These are phyloP conservation scores for Zygoascus hellenicus DNA, from an alignment of 1,139 yeast species.

Conservation along the genomic window DNA sequence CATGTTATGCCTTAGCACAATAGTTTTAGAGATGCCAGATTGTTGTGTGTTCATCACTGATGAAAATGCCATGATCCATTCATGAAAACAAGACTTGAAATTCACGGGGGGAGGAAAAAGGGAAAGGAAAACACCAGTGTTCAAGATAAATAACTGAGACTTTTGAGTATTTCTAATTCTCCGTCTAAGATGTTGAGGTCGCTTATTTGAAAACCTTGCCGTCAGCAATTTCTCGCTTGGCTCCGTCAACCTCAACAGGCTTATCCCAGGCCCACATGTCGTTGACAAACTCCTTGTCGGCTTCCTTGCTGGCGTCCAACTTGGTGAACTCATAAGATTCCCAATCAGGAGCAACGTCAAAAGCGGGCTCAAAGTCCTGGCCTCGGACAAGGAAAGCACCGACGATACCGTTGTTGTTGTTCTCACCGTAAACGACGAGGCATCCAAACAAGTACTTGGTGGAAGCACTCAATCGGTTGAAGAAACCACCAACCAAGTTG, in stretches of 20 bases:
- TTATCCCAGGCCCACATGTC: slow-evolving; percentile 86
- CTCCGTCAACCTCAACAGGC: slow-evolving; percentile 63
- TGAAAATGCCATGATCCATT: not conserved
- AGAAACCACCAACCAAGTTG: slow-evolving; percentile 98
- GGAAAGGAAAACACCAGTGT: not conserved
- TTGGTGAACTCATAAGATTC: slow-evolving; percentile 71
- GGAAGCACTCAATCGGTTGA: slow-evolving; percentile 89
- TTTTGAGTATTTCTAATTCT: not conserved
- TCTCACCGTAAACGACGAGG: slow-evolving; percentile 94
- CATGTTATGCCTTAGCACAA: slow-evolving; percentile 22
- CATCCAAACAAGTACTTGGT: slow-evolving; percentile 92
- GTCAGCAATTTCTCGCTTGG: slow-evolving; percentile 63
- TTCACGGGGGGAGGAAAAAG: not conserved
- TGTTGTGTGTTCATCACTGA: slow-evolving; percentile 24
- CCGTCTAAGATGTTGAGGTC: slow-evolving; percentile 1
- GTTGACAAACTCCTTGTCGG: slow-evolving; percentile 61
- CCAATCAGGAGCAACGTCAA: slow-evolving; percentile 99
- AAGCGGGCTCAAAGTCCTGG: slow-evolving; percentile 84
- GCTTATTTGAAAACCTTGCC: slow-evolving; percentile 76
- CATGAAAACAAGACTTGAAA: not conserved
- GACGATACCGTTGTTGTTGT: slow-evolving; percentile 95
- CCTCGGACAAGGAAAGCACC: slow-evolving; percentile 97
- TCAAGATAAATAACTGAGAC: not conserved
- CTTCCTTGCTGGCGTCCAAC: slow-evolving; percentile 62
- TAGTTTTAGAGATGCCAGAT: slow-evolving; percentile 34